Percentiles rank a stretch among this genome's conserved stretches.
Evolutionary conservation across 1,284 basidiomycete genomes (phyloP).

Genomic region (Ustilago curta): DNA sequence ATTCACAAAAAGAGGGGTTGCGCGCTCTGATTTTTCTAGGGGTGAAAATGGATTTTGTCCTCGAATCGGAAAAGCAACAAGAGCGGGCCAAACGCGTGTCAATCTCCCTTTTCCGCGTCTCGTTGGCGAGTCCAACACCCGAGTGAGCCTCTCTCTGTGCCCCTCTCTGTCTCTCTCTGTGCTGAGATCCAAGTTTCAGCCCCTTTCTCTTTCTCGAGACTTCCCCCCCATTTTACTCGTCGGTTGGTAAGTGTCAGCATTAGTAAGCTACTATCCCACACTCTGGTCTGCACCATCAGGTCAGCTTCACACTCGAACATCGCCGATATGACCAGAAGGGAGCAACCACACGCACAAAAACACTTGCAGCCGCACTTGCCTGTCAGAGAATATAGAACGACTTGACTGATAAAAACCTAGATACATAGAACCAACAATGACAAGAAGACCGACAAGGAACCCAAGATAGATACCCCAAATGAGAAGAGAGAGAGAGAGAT

Average conservation of each 20-base stretch:
- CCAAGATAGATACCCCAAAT: conserved; percentile 1
- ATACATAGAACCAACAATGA: conserved; percentile 17
- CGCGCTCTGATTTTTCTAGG: conserved; percentile 5
- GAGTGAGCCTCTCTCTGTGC: not conserved
- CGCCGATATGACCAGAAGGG: no score
- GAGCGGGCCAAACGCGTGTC: conserved; percentile 7
- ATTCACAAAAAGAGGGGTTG: not conserved
- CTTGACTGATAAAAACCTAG: conserved; percentile 7
- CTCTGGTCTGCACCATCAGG: not conserved
- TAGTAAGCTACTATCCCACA: not conserved
- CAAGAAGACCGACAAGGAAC: not conserved
- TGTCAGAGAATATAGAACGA: not conserved
- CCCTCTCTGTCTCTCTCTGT: not conserved
- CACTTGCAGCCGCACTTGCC: not conserved
- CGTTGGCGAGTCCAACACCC: conserved; percentile 4
- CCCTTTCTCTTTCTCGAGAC: conserved; percentile 2
- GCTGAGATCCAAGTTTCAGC: not conserved
- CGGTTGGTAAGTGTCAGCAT: not conserved
- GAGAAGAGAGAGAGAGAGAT: not conserved
- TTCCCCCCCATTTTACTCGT: no score
- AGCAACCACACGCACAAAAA: not conserved
- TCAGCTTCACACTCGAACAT: not conserved
- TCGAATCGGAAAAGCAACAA: conserved; percentile 5
- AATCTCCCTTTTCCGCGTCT: no score
- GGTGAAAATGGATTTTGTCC: conserved; percentile 1